Base-by-base conservation (phyloP, 2,329 filamentous ascomycete species). In the Cercospora sojina region DNA sequence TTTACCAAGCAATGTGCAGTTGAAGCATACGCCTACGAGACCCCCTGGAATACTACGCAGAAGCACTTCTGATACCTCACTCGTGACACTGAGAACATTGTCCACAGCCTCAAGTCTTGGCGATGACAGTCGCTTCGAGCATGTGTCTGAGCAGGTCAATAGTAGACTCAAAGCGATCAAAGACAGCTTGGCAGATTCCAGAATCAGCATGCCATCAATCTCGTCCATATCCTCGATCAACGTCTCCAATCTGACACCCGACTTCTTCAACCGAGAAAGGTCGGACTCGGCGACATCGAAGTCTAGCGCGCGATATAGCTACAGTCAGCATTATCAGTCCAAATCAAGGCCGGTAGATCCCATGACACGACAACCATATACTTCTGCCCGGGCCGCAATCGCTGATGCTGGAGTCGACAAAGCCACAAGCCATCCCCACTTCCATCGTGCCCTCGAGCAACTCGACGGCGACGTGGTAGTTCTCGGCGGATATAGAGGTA, bases 401-500 rank as follows among this genome's bases (percentile, higher is more conserved):
- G 59, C 66, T 5, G 72, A 75, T 53, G 62, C 68, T 18, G 59
- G 62, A 16, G 20, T 56, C 6, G 66, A 68, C 7, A 73, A 75
- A 13, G 59, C 75, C 65, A 71, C 82, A 18, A 64, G 68, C 68
- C 79, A 82, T 73, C 77, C 87, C 69, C 84, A 89, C 74, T 83
- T 75, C 75, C 80, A 75, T 60, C 78, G 83, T 65, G 87, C 87
- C 1, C 75, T 96, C 56, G 87, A 90, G 56, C 82, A 87, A 5
- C 80, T 97, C 23, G 91, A 88, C 0, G 93, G 94, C 0, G 94
- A 98, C 75, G 77, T 98, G 7, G 92, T 98, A 7, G 84, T 97
- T 31, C 85, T 98, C 75, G 94, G 94, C 20, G 94, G 94, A 13
- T 97, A 97, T 75, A 86, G 94, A 70, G 94, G 94, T 3, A 97